A percentile compares a stretch with the other conserved stretches of the same genome.
phyloP scores from a whole-genome alignment of 805 yeast species.

The Saccharomycopsis sp. region DNA sequence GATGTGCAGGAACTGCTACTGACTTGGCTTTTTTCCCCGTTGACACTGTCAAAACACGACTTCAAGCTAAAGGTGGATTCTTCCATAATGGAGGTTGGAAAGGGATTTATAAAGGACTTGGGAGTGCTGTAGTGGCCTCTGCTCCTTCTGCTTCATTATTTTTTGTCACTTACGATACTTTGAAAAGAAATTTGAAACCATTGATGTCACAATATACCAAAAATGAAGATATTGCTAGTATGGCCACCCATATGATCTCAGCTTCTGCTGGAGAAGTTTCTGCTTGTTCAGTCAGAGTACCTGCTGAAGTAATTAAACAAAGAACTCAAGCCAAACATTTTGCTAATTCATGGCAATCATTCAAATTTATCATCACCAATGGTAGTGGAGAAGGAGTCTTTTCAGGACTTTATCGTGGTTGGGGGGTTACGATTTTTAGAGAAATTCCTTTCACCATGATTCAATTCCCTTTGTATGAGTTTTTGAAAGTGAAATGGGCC shows the following conservation, averaged over 20 bases:
- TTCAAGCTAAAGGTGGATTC: constrained; percentile 94
- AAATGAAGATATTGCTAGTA: constrained; percentile 19
- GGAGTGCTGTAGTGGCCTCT: constrained; percentile 86
- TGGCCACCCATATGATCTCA: constrained; percentile 62
- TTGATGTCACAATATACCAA: constrained; percentile 20
- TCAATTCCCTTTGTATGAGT: constrained; percentile 91
- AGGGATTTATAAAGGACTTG: constrained; percentile 87
- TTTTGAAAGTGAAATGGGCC: constrained; percentile 54
- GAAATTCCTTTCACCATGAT: constrained; percentile 96
- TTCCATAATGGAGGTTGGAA: constrained; percentile 85
- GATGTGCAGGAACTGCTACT: constrained; percentile 92
- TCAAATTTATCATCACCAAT: constrained; percentile 50
- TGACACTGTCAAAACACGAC: constrained; percentile 86
- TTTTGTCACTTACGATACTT: constrained; percentile 74
- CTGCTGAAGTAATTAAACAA: constrained; percentile 94
- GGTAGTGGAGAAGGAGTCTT: constrained; percentile 68
- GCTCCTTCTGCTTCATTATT: constrained; percentile 82
- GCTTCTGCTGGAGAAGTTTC: constrained; percentile 88
- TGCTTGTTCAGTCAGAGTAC: constrained; percentile 91
- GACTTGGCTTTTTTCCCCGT: constrained; percentile 94
- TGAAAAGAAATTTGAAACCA: constrained; percentile 41
- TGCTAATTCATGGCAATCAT: constrained; percentile 51
- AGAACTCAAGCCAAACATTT: constrained; percentile 67
- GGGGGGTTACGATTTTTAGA: constrained; percentile 84
- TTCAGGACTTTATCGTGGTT: constrained; percentile 82